Conservation (phyloP, 1,284 basidiomycete genomes). For the Malassezia globosa region DNA sequence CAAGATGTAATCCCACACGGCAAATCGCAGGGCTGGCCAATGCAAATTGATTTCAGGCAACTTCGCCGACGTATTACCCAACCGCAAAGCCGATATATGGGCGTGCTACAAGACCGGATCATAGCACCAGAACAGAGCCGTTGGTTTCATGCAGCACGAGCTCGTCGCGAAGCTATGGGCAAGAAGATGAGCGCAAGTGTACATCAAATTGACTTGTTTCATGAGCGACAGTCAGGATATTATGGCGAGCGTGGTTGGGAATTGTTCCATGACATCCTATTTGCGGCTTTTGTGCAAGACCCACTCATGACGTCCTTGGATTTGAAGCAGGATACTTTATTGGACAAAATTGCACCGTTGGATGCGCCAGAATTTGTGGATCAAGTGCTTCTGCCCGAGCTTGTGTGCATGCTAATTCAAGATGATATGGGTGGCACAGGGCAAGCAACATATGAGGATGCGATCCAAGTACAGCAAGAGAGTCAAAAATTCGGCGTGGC, state of each 20-base stretch:
- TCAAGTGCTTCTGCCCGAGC: conserved; percentile 13
- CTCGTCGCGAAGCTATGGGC: background rate
- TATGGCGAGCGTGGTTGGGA: conserved; percentile 16
- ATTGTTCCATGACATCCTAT: conserved; percentile 10
- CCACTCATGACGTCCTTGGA: conserved; percentile 13
- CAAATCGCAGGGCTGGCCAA: conserved; percentile 7
- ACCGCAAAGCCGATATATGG: conserved; percentile 8
- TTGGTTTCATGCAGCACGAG: conserved; percentile 3
- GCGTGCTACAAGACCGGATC: conserved; percentile 9
- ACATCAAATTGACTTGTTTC: conserved; percentile 7
- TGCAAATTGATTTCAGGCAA: background rate
- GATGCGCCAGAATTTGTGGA: conserved; percentile 5
- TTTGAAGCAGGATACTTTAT: background rate
- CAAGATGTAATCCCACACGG: conserved; percentile 12
- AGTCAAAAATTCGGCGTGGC: conserved; percentile 17
- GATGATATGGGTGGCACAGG: conserved; percentile 12
- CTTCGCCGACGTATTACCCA: conserved; percentile 11
- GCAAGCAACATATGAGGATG: background rate
- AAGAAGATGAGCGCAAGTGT: background rate
- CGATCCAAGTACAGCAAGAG: conserved; percentile 1
- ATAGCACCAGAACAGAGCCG: conserved; percentile 6
- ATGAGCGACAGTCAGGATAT: conserved; percentile 13
- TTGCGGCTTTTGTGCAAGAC: conserved; percentile 10
- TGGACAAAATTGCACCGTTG: conserved; percentile 6
- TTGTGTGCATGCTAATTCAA: conserved; percentile 16